phyloP scores from a whole-genome alignment of 441 rosid species.

The Geranium incanum region DNA sequence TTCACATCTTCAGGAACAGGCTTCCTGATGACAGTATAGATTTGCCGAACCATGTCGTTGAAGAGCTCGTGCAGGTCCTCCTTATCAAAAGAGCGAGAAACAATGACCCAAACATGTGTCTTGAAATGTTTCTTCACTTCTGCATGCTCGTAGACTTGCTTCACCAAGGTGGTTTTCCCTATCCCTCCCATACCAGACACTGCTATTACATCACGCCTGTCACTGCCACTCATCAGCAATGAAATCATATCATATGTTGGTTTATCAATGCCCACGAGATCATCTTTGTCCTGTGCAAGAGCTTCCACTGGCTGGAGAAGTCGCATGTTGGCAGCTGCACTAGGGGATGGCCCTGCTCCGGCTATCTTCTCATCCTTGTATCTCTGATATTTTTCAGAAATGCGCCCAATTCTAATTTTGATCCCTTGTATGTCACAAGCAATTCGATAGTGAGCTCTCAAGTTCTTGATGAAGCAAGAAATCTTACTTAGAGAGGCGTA shows the following conservation, averaged over 20 bases:
- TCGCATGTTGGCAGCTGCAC: background rate
- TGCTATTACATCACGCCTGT: background rate
- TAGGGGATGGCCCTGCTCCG: conserved; percentile 21
- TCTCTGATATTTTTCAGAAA: conserved; percentile 23
- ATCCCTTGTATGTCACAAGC: conserved; percentile 23
- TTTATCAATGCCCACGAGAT: conserved; percentile 33
- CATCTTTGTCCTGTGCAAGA: conserved; percentile 29
- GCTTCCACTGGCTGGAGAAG: conserved; percentile 20
- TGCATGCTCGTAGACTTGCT: conserved; percentile 25
- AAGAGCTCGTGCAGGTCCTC: conserved; percentile 20
- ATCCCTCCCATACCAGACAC: conserved; percentile 25
- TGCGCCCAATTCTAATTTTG: conserved; percentile 21
- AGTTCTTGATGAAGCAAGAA: conserved; percentile 22
- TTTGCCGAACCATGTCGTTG: conserved; percentile 27
- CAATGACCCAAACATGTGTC: conserved; percentile 20
- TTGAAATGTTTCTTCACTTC: conserved; percentile 25
- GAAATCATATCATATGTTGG: conserved; percentile 26
- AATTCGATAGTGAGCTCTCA: conserved; percentile 31
- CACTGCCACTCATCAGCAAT: background rate
- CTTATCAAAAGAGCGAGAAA: conserved; percentile 23
- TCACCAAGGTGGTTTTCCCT: conserved; percentile 31
- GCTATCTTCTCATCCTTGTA: conserved; percentile 4
- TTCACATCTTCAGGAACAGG: conserved; percentile 24
- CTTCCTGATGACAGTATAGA: conserved; percentile 20
- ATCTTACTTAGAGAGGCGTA: conserved; percentile 18